phyloP scores from a whole-genome alignment of 345 rosid species.

The Hypericum perforatum region DNA sequence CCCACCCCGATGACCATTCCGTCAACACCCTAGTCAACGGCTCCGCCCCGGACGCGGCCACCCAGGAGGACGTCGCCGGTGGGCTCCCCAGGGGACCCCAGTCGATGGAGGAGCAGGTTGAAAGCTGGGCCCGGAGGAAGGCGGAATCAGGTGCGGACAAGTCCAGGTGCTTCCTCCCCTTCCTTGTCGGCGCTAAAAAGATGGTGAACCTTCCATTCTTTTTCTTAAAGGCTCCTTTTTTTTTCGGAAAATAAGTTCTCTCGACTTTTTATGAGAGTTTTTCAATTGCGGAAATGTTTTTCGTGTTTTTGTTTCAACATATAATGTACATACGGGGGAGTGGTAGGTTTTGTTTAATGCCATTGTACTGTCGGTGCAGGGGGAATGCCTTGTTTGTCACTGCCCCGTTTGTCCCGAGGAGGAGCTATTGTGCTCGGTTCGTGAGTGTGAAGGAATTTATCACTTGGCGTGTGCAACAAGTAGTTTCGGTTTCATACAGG shows the following conservation, averaged over 20 bases:
- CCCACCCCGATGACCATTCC: constrained; percentile 5
- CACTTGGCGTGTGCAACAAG: constrained; percentile 48
- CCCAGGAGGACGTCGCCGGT: constrained; percentile 7
- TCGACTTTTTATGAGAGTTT: not conserved
- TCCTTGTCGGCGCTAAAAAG: constrained; percentile 60
- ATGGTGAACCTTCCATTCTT: constrained; percentile 25
- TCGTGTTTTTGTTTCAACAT: too few species aligned
- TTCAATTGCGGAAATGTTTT: not conserved
- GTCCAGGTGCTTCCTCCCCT: constrained; percentile 52
- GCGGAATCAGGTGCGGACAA: constrained; percentile 34
- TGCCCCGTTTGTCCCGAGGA: constrained; percentile 48
- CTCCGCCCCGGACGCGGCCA: constrained; percentile 16
- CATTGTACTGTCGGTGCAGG: constrained; percentile 30
- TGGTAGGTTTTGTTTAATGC: not conserved
- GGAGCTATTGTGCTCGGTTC: constrained; percentile 52
- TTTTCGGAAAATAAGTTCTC: not conserved
- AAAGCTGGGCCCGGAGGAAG: constrained; percentile 41
- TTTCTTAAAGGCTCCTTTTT: not conserved
- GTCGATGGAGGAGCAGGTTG: constrained; percentile 32
- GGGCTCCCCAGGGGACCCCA: constrained; percentile 10
- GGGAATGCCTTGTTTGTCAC: constrained; percentile 54
- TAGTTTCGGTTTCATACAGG: constrained; percentile 27
- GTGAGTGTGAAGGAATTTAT: constrained; percentile 51
- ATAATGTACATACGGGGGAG: not conserved
- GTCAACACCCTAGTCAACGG: constrained; percentile 23